Evolutionary conservation across 352 stramenopile species (phyloP), one percentile per base, ranked within the genome.

Genomic region (Thalassiosira mediterranea): DNA sequence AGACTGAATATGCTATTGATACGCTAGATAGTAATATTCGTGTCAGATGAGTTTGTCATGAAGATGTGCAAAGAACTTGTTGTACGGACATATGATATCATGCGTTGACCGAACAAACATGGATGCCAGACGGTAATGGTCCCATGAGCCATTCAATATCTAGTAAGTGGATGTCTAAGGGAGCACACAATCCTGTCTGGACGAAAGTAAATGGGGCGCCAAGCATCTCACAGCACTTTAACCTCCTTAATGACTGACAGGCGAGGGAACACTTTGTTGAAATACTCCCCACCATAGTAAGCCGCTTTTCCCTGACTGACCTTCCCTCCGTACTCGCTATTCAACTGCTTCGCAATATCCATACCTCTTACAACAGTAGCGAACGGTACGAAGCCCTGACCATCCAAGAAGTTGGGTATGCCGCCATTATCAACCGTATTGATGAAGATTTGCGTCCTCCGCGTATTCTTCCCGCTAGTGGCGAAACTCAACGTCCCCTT

Each of bases 361-460:
- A 91, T 87, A 5, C 79, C 82, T 23, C 56, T 25, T 3, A 87
- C 81, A 23, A 93, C 83, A 44, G 62, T 42, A 23, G 74, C 90
- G 84, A 94, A 84, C 4, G 90, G 90, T 28, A 67, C 62, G 69
- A 93, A 94, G 44, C 82, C 81, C 51, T 79, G 57, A 37, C 61
- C 61, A 59, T 93, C 89, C 19, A 94, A 62, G 28, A 72, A 69
- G 23, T 56, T 38, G 2, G 47, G 47, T 15, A 92, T 60, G 32
- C 68, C 63, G n/a, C 44, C 28, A 48, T 91, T 89, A 54, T 94
- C 88, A 17, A 76, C 82, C 7, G 56, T 28, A 47, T 86, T 87
- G 32, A 94, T 88, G 68, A 94, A 94, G 19, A 95, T 57, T 80
- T 94, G 90, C 7, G 71, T 87, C 2, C 63, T 87, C 2, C 90